Evolutionary conservation across 2,329 filamentous ascomycete genomes (phyloP).

Genomic region (Colletotrichum godetiae): DNA sequence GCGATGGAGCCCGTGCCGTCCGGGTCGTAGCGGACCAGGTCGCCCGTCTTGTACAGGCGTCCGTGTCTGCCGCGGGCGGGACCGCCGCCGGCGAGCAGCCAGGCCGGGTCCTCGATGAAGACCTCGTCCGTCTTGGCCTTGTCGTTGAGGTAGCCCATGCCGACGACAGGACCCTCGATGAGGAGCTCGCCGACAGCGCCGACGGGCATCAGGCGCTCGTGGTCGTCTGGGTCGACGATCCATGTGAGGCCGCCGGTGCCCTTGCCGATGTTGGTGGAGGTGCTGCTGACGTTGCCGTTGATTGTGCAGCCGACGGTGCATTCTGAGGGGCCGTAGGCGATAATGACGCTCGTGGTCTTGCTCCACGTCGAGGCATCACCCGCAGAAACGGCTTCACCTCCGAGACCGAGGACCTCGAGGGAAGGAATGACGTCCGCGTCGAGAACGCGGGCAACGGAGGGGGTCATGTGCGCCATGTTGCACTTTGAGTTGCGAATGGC

Average conservation of each 20-base stretch:
- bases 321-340: conserved; percentile 65
- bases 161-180: conserved; percentile 70
- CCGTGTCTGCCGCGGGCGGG: conserved; percentile 51
- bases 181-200: conserved; percentile 65
- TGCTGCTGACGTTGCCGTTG: conserved; percentile 54
- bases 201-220: conserved; percentile 58
- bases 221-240: conserved; percentile 61
- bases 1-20: conserved; percentile 65
- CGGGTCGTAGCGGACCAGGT: conserved; percentile 64
- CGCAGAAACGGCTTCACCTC: conserved; percentile 64
- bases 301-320: conserved; percentile 65
- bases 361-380: conserved; percentile 62
- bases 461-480: conserved; percentile 64
- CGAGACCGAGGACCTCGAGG: conserved; percentile 59
- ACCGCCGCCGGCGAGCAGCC: conserved; percentile 58
- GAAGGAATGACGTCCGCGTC: conserved; percentile 58
- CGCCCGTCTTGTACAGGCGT: conserved; percentile 69
- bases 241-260: conserved; percentile 61
- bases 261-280: conserved; percentile 58
- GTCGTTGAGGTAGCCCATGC: conserved; percentile 70
- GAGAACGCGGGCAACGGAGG: conserved; percentile 60
- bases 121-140: conserved; percentile 65
- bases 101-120: conserved; percentile 68
- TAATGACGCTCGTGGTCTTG: conserved; percentile 57
- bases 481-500: conserved; percentile 56